Conservation (phyloP, 371 early-diverging fungal genomes). For the Chytridium lagenaria region DNA sequence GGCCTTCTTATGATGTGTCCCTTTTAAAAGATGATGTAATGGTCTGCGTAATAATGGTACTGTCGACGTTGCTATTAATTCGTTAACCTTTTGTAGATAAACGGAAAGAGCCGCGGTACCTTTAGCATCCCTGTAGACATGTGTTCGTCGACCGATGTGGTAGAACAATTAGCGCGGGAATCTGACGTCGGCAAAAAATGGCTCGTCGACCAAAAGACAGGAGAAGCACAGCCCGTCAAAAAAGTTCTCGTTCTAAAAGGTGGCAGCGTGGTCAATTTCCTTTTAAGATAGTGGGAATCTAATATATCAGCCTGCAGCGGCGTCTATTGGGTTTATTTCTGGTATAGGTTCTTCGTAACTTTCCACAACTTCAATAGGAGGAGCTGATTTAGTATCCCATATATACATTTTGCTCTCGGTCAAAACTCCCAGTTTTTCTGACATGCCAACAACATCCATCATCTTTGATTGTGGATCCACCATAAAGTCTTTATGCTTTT, state of each 20-base stretch:
- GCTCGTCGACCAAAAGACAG: conserved; percentile 52
- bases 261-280: conserved; percentile 79
- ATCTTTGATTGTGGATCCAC: neutral
- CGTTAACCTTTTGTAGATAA: conserved; percentile 58
- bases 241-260: conserved; percentile 76
- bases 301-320: no score
- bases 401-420: conserved; percentile 10
- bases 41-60: conserved; percentile 38
- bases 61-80: neutral
- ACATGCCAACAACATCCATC: conserved; percentile 1
- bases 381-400: neutral
- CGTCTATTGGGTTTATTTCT: no score
- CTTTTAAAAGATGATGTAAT: conserved; percentile 2
- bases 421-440: neutral
- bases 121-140: conserved; percentile 59
- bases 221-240: conserved; percentile 48
- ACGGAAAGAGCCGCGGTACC: conserved; percentile 80
- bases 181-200: conserved; percentile 63
- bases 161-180: conserved; percentile 59
- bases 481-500: neutral
- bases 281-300: conserved; percentile 53
- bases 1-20: conserved; percentile 30
- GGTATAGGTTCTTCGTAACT: no score
- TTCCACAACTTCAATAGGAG: no score
- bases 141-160: conserved; percentile 37